These are phyloP conservation scores for Acacia crassicarpa DNA, from an alignment of 306 rosid species.

Conservation along the genomic window DNA sequence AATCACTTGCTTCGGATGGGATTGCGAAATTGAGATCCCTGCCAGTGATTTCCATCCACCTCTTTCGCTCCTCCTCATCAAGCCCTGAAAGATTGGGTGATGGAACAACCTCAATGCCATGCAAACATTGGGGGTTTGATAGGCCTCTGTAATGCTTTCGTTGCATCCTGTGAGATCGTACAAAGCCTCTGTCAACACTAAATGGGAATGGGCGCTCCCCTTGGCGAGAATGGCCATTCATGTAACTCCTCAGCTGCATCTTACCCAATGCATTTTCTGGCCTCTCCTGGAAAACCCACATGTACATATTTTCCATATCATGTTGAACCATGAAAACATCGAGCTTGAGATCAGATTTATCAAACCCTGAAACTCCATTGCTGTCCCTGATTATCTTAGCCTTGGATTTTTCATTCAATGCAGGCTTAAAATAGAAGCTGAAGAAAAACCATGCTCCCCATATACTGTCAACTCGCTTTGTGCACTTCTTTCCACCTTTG, in stretches of 20 bases:
- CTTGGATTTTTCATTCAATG: neutral
- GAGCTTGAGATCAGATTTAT: neutral
- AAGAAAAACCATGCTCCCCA: slow-evolving; percentile 3
- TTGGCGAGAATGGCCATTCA: neutral
- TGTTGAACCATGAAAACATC: slow-evolving; percentile 1
- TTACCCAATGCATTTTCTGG: slow-evolving; percentile 1
- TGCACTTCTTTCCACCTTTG: neutral
- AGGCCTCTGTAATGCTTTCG: slow-evolving; percentile 7
- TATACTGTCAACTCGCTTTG: neutral
- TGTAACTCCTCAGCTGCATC: slow-evolving; percentile 7
- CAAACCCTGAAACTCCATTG: slow-evolving; percentile 2
- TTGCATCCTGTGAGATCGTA: slow-evolving; percentile 3
- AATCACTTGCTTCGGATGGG: neutral
- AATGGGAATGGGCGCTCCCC: neutral
- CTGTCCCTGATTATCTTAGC: neutral
- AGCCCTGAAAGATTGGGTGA: neutral
- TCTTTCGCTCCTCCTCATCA: neutral
- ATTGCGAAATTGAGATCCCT: neutral
- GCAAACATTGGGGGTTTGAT: slow-evolving; percentile 6
- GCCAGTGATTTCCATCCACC: neutral
- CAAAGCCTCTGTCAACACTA: slow-evolving; percentile 2
- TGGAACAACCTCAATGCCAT: slow-evolving; percentile 1
- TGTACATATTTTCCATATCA: slow-evolving; percentile 3
- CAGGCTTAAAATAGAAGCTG: neutral
- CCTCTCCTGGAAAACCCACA: neutral